Conservation (phyloP, 371 early-diverging fungal genomes). For the Mortierella sp. region DNA sequence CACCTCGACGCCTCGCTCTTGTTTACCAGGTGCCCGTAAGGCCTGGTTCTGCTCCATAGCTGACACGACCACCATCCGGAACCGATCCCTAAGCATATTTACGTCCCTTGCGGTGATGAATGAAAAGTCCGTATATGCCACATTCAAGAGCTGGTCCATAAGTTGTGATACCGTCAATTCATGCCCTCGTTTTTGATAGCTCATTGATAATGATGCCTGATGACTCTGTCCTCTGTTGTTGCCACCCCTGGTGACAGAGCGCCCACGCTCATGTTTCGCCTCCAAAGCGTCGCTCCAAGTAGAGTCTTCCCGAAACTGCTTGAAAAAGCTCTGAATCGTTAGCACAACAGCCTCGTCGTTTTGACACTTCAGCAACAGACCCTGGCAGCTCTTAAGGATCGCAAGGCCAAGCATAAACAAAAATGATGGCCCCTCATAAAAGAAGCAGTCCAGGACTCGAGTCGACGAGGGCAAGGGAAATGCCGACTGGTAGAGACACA, state of each 20-base stretch:
- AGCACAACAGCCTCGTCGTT: conserved; percentile 63
- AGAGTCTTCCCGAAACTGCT: conserved; percentile 8
- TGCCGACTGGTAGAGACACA: conserved; percentile 68
- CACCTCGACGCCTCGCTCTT: too few relatives aligned
- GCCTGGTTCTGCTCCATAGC: conserved; percentile 16
- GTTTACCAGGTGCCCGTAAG: too few relatives aligned
- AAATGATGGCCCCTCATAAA: conserved; percentile 69
- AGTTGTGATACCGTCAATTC: conserved; percentile 7
- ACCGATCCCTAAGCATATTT: conserved; percentile 24
- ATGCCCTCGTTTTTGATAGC: too few relatives aligned
- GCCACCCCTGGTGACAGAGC: not conserved
- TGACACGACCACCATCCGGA: conserved; percentile 40
- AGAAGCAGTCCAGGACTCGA: conserved; percentile 58
- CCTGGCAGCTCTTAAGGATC: conserved; percentile 67
- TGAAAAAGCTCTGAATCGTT: conserved; percentile 34
- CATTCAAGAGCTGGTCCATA: conserved; percentile 29
- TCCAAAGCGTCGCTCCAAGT: not conserved
- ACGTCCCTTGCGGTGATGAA: conserved; percentile 24
- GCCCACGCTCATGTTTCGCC: not conserved
- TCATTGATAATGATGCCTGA: not conserved
- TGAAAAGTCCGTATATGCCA: conserved; percentile 36
- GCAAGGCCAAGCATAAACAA: conserved; percentile 71
- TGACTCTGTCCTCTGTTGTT: not conserved
- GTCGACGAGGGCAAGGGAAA: conserved; percentile 59
- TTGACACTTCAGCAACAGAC: conserved; percentile 56